Percentiles rank a stretch among this genome's conserved stretches.
Conservation (phyloP, 2,329 filamentous ascomycete species). For the Fusarium xylarioides region DNA sequence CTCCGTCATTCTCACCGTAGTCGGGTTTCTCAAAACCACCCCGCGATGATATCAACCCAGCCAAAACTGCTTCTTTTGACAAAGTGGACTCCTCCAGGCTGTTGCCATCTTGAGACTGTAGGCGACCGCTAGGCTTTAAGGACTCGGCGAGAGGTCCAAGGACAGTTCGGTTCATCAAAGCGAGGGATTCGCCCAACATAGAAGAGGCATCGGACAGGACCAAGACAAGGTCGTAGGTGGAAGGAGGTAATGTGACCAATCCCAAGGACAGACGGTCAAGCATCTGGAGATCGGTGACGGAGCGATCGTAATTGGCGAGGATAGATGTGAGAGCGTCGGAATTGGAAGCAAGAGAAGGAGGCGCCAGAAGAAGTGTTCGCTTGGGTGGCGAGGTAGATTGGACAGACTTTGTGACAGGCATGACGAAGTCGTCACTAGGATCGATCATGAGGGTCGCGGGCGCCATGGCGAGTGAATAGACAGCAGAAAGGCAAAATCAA, state of each 20-base stretch:
- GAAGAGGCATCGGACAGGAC: conserved; percentile 83
- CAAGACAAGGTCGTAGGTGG: conserved; percentile 85
- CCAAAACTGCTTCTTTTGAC: conserved; percentile 80
- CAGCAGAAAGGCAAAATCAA: conserved; percentile 4
- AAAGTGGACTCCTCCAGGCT: conserved; percentile 54
- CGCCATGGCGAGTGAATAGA: conserved; percentile 52
- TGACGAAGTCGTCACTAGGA: conserved; percentile 62
- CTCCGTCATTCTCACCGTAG: conserved; percentile 64
- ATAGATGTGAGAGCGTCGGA: conserved; percentile 78
- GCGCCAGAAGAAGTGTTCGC: conserved; percentile 85
- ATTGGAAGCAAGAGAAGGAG: conserved; percentile 87
- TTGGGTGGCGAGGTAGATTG: conserved; percentile 42
- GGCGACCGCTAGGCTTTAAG: conserved; percentile 73
- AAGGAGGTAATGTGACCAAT: conserved; percentile 77
- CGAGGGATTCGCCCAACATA: conserved; percentile 69
- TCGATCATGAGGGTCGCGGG: conserved; percentile 65
- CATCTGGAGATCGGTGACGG: conserved; percentile 92
- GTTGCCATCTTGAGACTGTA: conserved; percentile 76
- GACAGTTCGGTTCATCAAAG: conserved; percentile 72
- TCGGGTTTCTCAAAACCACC: conserved; percentile 80
- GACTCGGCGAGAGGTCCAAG: conserved; percentile 75
- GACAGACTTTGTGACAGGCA: conserved; percentile 35
- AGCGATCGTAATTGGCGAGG: conserved; percentile 77
- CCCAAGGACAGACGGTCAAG: conserved; percentile 89
- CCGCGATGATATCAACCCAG: conserved; percentile 73